phyloP scores from a whole-genome alignment of 1,284 basidiomycete genomes.

The Rhodotorula sp. region DNA sequence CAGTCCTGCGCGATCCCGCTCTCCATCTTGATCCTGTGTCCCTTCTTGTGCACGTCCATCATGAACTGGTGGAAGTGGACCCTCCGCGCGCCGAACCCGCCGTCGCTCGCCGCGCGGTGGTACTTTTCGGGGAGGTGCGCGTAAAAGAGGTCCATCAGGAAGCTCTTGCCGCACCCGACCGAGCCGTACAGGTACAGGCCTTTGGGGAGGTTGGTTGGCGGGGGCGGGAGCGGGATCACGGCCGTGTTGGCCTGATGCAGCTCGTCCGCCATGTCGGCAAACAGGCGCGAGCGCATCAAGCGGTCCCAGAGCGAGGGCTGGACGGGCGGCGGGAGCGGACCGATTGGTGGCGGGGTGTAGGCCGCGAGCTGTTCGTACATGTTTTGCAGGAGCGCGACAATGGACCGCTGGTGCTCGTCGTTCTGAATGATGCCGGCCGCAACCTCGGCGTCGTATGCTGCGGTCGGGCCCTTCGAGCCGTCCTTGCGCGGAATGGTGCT shows the following conservation, averaged over 20 bases:
- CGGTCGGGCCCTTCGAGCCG: constrained; percentile 55
- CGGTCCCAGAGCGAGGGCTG: constrained; percentile 46
- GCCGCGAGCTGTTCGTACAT: constrained; percentile 71
- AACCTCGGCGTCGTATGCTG: constrained; percentile 75
- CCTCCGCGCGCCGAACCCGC: constrained; percentile 52
- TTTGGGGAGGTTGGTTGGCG: constrained; percentile 73
- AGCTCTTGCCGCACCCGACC: constrained; percentile 95
- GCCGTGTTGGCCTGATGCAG: constrained; percentile 38
- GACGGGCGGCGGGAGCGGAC: constrained; percentile 34
- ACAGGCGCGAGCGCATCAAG: constrained; percentile 49
- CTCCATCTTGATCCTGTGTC: constrained; percentile 73
- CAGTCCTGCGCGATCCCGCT: constrained; percentile 74
- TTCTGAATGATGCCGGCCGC: constrained; percentile 67
- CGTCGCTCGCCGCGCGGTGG: constrained; percentile 57
- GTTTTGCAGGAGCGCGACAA: constrained; percentile 77
- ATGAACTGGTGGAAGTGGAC: constrained; percentile 99
- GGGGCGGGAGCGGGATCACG: constrained; percentile 49
- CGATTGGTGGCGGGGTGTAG: constrained; percentile 70
- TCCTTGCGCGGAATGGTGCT: neutral
- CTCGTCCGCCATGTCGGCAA: constrained; percentile 37
- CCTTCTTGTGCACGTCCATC: constrained; percentile 94
- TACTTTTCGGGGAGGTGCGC: constrained; percentile 74
- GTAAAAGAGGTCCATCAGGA: constrained; percentile 99
- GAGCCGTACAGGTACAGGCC: constrained; percentile 97
- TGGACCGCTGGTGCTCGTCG: constrained; percentile 80